Percentiles rank a stretch among this genome's conserved stretches.
Conservation (phyloP, 176 grass and related monocot genomes). For the Calamus simplicifolius region DNA sequence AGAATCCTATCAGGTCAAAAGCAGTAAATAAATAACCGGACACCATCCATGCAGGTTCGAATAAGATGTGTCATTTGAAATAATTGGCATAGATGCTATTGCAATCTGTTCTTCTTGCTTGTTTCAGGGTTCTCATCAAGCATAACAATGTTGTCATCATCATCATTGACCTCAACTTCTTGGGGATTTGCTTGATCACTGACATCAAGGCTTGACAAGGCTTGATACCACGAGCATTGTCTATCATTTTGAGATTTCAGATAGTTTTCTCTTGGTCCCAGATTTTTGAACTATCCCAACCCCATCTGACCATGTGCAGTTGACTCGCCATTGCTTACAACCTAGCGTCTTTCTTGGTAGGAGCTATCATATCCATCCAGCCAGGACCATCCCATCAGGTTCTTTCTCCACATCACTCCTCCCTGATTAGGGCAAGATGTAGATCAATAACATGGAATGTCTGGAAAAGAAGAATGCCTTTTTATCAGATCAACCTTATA, state of each 20-base stretch:
- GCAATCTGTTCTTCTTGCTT: slow-evolving; percentile 64
- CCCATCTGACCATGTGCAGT: slow-evolving; percentile 9
- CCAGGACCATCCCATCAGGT: slow-evolving; percentile 75
- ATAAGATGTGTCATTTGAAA: slow-evolving; percentile 21
- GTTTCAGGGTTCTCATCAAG: slow-evolving; percentile 43
- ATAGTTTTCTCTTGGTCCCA: slow-evolving; percentile 68
- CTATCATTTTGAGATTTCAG: slow-evolving; percentile 37
- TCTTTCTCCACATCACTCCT: slow-evolving; percentile 88
- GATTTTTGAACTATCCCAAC: slow-evolving; percentile 24
- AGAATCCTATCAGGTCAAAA: slow-evolving; percentile 11
- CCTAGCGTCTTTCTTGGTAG: slow-evolving; percentile 29
- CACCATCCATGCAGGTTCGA: slow-evolving; percentile 1
- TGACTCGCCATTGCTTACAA: slow-evolving; percentile 41
- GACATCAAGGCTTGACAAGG: slow-evolving; percentile 3
- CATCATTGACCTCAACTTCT: slow-evolving; percentile 56
- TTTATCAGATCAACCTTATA: too few species aligned
- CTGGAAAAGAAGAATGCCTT: too few species aligned
- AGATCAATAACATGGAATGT: too few species aligned
- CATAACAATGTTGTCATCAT: slow-evolving; percentile 44
- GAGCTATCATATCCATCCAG: slow-evolving; percentile 70
- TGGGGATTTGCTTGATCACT: slow-evolving; percentile 27
- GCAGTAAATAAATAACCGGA: slow-evolving; percentile 14
- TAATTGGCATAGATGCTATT: slow-evolving; percentile 25
- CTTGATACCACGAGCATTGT: slow-evolving; percentile 28
- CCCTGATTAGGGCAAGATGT: slow-evolving; percentile 34